Evolutionary conservation across 192 early-diverging fungal genomes (phyloP).

Genomic region (Umbelopsis vinacea): DNA sequence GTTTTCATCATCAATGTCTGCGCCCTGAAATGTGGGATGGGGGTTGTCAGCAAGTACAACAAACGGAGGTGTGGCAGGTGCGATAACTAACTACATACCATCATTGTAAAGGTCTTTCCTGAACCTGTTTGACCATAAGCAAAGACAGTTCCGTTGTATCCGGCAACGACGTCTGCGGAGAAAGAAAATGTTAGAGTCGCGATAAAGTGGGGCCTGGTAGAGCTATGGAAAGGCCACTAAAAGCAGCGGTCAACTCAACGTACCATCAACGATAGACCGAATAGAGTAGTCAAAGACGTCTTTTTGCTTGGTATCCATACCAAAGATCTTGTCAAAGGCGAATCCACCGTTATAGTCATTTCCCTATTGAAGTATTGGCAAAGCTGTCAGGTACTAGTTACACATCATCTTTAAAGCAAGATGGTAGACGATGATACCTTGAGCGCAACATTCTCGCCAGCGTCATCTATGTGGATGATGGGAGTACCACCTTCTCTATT

Average conservation of each 20-base stretch:
- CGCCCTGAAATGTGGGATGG: slow-evolving; percentile 61
- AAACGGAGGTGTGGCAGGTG: not conserved
- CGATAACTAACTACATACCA: slow-evolving; percentile 52
- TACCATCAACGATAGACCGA: slow-evolving; percentile 91
- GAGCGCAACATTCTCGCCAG: slow-evolving; percentile 62
- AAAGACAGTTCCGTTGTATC: slow-evolving; percentile 99
- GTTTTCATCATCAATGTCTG: slow-evolving; percentile 90
- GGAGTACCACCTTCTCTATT: slow-evolving; percentile 88
- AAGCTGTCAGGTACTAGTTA: not conserved
- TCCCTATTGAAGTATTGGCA: slow-evolving; percentile 36
- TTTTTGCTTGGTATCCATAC: slow-evolving; percentile 79
- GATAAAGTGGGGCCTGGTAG: not conserved
- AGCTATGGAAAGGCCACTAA: not conserved
- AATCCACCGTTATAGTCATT: slow-evolving; percentile 74
- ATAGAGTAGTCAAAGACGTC: slow-evolving; percentile 93
- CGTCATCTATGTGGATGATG: slow-evolving; percentile 79
- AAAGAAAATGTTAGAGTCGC: not conserved
- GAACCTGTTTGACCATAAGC: slow-evolving; percentile 99
- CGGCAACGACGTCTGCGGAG: slow-evolving; percentile 45
- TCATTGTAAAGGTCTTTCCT: slow-evolving; percentile 98
- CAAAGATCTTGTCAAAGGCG: slow-evolving; percentile 93
- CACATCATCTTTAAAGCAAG: slow-evolving; percentile 9
- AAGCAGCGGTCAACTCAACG: not conserved
- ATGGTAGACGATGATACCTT: slow-evolving; percentile 26
- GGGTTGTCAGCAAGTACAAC: slow-evolving; percentile 22